phyloP scores from a whole-genome alignment of 371 early-diverging fungal genomes.

The Mortierella sp. region DNA sequence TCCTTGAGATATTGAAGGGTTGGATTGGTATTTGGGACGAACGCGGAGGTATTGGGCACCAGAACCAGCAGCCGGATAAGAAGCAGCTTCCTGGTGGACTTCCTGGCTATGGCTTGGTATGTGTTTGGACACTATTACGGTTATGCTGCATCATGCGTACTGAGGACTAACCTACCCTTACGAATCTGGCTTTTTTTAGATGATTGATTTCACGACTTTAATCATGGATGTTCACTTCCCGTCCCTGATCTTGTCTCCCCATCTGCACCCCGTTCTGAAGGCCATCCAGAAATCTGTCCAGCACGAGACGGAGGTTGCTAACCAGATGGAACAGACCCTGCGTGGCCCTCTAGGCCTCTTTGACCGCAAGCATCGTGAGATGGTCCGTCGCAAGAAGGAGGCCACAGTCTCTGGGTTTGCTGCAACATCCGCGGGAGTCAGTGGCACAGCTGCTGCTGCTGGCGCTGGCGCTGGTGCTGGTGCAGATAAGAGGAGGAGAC shows the following conservation, averaged over 20 bases:
- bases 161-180: neutral
- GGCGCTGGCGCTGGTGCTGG: slow-evolving; percentile 11
- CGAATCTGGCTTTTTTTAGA: slow-evolving; percentile 37
- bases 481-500: slow-evolving; percentile 60
- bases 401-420: slow-evolving; percentile 9
- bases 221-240: slow-evolving; percentile 72
- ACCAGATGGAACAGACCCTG: slow-evolving; percentile 59
- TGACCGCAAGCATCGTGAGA: slow-evolving; percentile 60
- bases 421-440: slow-evolving; percentile 11
- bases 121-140: too few relatives aligned
- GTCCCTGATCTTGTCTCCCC: slow-evolving; percentile 65
- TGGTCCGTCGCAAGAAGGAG: slow-evolving; percentile 34
- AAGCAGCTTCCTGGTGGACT: slow-evolving; percentile 37
- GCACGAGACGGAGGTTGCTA: slow-evolving; percentile 56
- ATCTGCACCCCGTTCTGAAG: slow-evolving; percentile 60
- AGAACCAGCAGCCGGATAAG: slow-evolving; percentile 29
- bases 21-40: slow-evolving; percentile 58
- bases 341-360: slow-evolving; percentile 64
- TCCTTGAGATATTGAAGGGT: slow-evolving; percentile 57
- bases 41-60: slow-evolving; percentile 50
- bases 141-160: too few relatives aligned
- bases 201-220: slow-evolving; percentile 63
- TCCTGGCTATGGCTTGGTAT: slow-evolving; percentile 54
- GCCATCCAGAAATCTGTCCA: slow-evolving; percentile 57
- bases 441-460: slow-evolving; percentile 13